These are phyloP conservation scores for Posidonia australis DNA, from an alignment of 106 monocot genomes.

Conservation along the genomic window DNA sequence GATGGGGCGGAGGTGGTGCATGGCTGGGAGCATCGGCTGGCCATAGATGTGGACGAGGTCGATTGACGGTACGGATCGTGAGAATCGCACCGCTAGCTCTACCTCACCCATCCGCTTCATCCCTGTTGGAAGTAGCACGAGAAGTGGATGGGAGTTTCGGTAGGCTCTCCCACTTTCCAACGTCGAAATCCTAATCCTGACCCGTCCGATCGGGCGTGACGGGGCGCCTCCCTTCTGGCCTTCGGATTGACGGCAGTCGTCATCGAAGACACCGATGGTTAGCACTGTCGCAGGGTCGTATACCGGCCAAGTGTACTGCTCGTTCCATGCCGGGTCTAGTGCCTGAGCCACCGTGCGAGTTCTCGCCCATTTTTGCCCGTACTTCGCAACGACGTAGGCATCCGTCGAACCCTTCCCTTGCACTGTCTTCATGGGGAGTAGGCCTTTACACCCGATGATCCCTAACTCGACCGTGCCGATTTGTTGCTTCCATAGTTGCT, in stretches of 20 bases:
- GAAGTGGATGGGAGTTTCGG: slow-evolving; percentile 50
- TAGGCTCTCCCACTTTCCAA: slow-evolving; percentile 43
- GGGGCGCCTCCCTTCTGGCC: slow-evolving; percentile 12
- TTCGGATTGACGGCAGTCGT: background rate
- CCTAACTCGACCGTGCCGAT: slow-evolving; percentile 75
- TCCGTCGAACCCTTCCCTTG: slow-evolving; percentile 49
- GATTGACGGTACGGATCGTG: slow-evolving; percentile 22
- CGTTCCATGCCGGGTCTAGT: slow-evolving; percentile 84
- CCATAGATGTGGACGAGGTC: slow-evolving; percentile 53
- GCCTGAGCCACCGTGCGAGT: slow-evolving; percentile 51
- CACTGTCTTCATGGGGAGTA: slow-evolving; percentile 54
- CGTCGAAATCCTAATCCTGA: slow-evolving; percentile 63
- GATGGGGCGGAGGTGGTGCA: slow-evolving; percentile 73
- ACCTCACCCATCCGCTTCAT: slow-evolving; percentile 66
- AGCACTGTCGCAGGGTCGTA: slow-evolving; percentile 75
- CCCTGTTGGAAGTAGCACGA: slow-evolving; percentile 38
- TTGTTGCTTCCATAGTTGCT: slow-evolving; percentile 72
- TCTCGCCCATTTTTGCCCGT: slow-evolving; percentile 86
- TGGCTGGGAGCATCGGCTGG: slow-evolving; percentile 57
- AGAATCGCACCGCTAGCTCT: slow-evolving; percentile 72
- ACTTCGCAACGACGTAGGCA: slow-evolving; percentile 76
- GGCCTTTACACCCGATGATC: slow-evolving; percentile 52
- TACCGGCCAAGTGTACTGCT: slow-evolving; percentile 93
- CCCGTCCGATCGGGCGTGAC: slow-evolving; percentile 48
- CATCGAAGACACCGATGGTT: slow-evolving; percentile 76